phyloP scores from a whole-genome alignment of 2,329 filamentous ascomycete genomes.

The Eutypa lata region DNA sequence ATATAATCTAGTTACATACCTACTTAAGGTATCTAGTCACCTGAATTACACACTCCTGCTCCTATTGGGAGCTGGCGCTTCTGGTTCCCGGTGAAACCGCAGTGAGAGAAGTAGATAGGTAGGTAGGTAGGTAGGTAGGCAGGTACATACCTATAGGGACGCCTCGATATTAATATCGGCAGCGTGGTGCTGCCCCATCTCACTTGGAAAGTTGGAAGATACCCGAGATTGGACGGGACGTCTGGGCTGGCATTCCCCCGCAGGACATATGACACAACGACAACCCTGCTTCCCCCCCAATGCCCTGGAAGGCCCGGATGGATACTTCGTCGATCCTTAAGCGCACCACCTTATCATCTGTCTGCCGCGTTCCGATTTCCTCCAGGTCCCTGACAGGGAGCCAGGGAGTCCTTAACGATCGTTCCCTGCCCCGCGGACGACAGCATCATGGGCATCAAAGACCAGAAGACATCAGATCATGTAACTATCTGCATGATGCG shows the following conservation, averaged over 20 bases:
- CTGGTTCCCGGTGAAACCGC: neutral
- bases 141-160: neutral
- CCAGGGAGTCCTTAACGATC: neutral
- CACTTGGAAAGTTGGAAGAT: neutral
- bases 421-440: too few relatives aligned
- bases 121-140: too few relatives aligned
- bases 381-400: neutral
- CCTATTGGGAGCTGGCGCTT: neutral
- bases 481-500: too few relatives aligned
- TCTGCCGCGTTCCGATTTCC: neutral
- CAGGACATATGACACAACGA: neutral
- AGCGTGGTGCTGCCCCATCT: neutral
- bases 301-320: neutral
- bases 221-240: neutral
- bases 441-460: too few relatives aligned
- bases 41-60: neutral
- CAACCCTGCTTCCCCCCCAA: neutral
- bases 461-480: too few relatives aligned
- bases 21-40: too few relatives aligned
- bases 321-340: neutral
- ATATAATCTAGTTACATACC: too few relatives aligned
- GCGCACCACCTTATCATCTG: neutral
- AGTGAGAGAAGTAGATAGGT: too few relatives aligned
- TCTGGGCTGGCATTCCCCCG: neutral
- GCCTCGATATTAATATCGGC: neutral